Percentiles rank a stretch among this genome's conserved stretches.
These are phyloP conservation scores for Fusarium burgessii DNA, from an alignment of 2,329 filamentous ascomycete genomes.

Conservation along the genomic window DNA sequence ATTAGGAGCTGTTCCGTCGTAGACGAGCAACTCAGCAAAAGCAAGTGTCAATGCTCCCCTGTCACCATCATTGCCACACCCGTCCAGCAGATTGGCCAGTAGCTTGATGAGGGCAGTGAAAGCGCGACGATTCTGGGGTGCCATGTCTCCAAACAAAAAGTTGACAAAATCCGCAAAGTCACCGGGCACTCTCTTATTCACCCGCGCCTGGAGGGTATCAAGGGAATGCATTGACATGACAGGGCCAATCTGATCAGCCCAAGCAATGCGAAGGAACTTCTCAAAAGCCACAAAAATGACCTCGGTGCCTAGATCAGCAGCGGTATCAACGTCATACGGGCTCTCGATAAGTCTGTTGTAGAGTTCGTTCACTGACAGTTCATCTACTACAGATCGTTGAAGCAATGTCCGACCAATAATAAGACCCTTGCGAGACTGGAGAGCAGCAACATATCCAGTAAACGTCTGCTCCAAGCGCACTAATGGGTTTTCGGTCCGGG, in stretches of 20 bases:
- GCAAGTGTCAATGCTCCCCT: conserved; percentile 87
- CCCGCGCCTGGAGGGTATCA: conserved; percentile 77
- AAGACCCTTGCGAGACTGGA: conserved; percentile 88
- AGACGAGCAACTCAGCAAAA: conserved; percentile 87
- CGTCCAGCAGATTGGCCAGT: conserved; percentile 87
- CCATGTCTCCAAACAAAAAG: conserved; percentile 73
- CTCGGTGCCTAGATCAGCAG: conserved; percentile 81
- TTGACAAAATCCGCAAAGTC: conserved; percentile 80
- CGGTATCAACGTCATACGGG: conserved; percentile 80
- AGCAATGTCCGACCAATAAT: conserved; percentile 83
- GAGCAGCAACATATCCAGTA: conserved; percentile 81
- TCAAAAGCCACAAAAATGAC: conserved; percentile 93
- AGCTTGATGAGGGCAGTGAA: conserved; percentile 87
- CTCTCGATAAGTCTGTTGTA: conserved; percentile 91
- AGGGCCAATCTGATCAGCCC: conserved; percentile 88
- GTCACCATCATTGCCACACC: conserved; percentile 91
- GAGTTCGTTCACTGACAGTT: conserved; percentile 85
- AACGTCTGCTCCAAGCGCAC: conserved; percentile 86
- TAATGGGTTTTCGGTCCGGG: conserved; percentile 72
- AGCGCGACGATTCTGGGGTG: conserved; percentile 78
- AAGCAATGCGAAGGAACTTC: conserved; percentile 89
- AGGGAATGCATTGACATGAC: conserved; percentile 80
- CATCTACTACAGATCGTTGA: conserved; percentile 77
- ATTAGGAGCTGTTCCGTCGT: conserved; percentile 79
- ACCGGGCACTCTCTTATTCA: conserved; percentile 74